Conservation (phyloP, 2,329 filamentous ascomycete genomes). For the Leptosphaerulina australis region DNA sequence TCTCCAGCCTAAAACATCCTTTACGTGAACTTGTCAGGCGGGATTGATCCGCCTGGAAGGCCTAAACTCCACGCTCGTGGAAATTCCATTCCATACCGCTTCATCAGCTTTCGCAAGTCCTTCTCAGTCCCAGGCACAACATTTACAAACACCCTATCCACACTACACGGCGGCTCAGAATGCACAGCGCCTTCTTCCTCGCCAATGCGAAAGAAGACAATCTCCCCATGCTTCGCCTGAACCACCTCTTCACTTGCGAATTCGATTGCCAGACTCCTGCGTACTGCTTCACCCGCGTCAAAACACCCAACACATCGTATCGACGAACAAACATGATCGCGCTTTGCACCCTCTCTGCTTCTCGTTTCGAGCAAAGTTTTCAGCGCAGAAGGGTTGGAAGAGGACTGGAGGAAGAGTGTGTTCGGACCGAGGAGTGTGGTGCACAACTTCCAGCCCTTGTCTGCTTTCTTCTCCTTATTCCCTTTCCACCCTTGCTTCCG, state of each 20-base stretch:
- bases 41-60: conserved; percentile 22
- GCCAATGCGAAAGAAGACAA: conserved; percentile 54
- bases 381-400: conserved; percentile 39
- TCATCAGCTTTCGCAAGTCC: conserved; percentile 40
- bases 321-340: conserved; percentile 51
- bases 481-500: not conserved
- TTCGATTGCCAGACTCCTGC: conserved; percentile 41
- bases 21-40: conserved; percentile 13
- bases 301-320: conserved; percentile 55
- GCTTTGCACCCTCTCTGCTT: conserved; percentile 20
- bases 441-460: conserved; percentile 55
- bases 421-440: conserved; percentile 55
- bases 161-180: conserved; percentile 42
- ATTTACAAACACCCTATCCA: conserved; percentile 47
- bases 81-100: conserved; percentile 41
- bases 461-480: no score
- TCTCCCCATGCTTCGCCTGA: conserved; percentile 37
- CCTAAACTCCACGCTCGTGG: conserved; percentile 36
- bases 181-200: conserved; percentile 52
- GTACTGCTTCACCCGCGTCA: conserved; percentile 50
- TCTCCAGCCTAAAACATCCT: not conserved
- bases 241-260: conserved; percentile 23
- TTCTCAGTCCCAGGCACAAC: conserved; percentile 44
- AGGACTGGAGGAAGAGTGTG: conserved; percentile 50
- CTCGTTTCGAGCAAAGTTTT: conserved; percentile 39